Evolutionary conservation across 2,329 filamentous ascomycete species (phyloP).

Genomic region (Stachybotrys chartarum): DNA sequence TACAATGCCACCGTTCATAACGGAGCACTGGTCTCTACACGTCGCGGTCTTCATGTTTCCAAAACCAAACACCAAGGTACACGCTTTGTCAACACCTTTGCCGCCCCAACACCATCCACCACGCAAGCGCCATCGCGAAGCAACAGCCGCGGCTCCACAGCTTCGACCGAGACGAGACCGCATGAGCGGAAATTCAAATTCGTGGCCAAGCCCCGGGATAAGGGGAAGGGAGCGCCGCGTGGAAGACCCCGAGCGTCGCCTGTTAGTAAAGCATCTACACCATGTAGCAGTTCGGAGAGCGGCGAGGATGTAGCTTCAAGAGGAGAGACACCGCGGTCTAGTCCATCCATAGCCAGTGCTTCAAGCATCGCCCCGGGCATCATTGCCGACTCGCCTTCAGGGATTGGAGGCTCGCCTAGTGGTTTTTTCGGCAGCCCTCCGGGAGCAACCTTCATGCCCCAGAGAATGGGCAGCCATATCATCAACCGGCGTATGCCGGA

Average conservation of each 20-base stretch:
- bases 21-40: constrained; percentile 28
- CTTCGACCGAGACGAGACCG: not conserved
- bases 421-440: not conserved
- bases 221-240: not conserved
- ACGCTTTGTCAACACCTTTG: constrained; percentile 29
- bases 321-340: not conserved
- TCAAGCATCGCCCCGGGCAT: not conserved
- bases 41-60: constrained; percentile 30
- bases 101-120: constrained; percentile 2
- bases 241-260: not conserved
- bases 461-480: not conserved
- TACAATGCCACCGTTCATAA: constrained; percentile 28
- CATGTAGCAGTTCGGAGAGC: not conserved
- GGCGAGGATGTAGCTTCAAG: not conserved
- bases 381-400: not conserved
- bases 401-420: not conserved
- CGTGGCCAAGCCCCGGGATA: not conserved
- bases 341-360: not conserved
- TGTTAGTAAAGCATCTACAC: not conserved
- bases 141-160: not conserved
- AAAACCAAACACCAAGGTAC: constrained; percentile 30
- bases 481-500: not conserved
- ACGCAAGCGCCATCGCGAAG: not conserved
- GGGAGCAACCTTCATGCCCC: not conserved
- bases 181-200: not conserved